Percentiles rank a stretch among this genome's conserved stretches.
Evolutionary conservation across 495 filamentous ascomycete genomes (phyloP).

Genomic region (Neurospora pannonica): DNA sequence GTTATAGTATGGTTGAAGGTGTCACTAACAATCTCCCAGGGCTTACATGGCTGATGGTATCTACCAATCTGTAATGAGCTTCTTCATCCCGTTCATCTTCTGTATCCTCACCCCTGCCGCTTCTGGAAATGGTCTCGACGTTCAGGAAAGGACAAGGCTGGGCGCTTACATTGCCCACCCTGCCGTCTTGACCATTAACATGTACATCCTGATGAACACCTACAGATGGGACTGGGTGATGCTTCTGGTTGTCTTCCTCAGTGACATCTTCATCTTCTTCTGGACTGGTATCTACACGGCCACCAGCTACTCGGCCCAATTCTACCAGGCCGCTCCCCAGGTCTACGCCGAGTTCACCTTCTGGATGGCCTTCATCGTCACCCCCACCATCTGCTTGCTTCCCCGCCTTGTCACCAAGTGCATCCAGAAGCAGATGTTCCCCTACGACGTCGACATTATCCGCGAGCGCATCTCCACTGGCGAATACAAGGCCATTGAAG

Average conservation of each 20-base stretch:
- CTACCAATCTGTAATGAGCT: conserved; percentile 88
- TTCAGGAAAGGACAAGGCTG: conserved; percentile 70
- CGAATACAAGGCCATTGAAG: conserved; percentile 20
- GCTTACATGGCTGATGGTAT: conserved; percentile 90
- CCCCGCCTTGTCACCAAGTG: conserved; percentile 80
- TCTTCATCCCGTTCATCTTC: conserved; percentile 82
- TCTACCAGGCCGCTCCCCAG: conserved; percentile 70
- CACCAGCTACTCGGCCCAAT: conserved; percentile 50
- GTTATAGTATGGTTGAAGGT: neutral
- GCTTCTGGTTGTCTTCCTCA: conserved; percentile 66
- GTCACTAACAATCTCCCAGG: conserved; percentile 42
- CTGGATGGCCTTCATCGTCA: conserved; percentile 73
- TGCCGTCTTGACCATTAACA: conserved; percentile 76
- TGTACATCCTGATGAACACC: conserved; percentile 90
- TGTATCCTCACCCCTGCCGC: conserved; percentile 59
- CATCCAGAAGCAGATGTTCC: conserved; percentile 86
- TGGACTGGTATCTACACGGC: conserved; percentile 93
- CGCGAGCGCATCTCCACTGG: conserved; percentile 73
- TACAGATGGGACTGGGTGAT: conserved; percentile 98
- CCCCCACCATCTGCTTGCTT: conserved; percentile 66
- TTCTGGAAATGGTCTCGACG: conserved; percentile 55
- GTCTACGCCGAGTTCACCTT: conserved; percentile 74
- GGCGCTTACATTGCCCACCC: conserved; percentile 74
- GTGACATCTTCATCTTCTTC: conserved; percentile 81
- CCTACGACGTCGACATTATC: conserved; percentile 89